Base-by-base conservation (phyloP, 2,329 filamentous ascomycete genomes). In the Fusarium sp. region DNA sequence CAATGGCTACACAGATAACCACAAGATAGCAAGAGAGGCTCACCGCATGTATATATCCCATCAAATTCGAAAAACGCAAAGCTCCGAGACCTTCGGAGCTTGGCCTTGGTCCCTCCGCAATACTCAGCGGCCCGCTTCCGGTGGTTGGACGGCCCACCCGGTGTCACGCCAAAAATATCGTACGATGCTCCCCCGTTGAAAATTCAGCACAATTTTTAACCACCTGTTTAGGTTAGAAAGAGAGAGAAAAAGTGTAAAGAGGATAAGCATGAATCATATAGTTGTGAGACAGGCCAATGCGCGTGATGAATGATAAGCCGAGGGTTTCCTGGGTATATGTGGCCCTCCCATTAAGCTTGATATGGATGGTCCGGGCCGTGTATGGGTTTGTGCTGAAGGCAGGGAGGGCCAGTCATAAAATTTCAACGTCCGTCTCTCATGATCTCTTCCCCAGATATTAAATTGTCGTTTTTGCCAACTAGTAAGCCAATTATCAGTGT, bases 61-160 rank as follows among this genome's bases (percentile, higher is more conserved):
- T 10, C 4, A 38, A 26, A 12, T 7, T 42, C 31, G 45, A 9
- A 25, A 36, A 25, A 38, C 34, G 32, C 43, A 15, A 15, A 50
- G 39, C 39, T 39, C 55, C 48, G 39, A 61, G 39, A 43, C 26
- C 44, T 36, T 46, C 45, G 53, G 46, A 45, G 53, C 32, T 57
- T 40, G 40, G 60, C 48, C 32, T 40, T 38, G 28, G 29, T 32
- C 45, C 52, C 52, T 50, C 42, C 48, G 56, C 63, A 40, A 43
- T 53, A 51, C 62, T 40, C 53, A 56, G 47, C 68, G 64, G 68
- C 56, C 66, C 68, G 68, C 62, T 70, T 68, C 68, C 55, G 64
- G 61, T 70, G 68, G 46, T 55, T 59, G 64, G 19, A 48, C 61
- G 62, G 55, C 48, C 68, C 68, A 70, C 68, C 52, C 61, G 56